Base-by-base conservation (phyloP, 306 rosid genomes). In the Cyamopsis tetragonoloba region DNA sequence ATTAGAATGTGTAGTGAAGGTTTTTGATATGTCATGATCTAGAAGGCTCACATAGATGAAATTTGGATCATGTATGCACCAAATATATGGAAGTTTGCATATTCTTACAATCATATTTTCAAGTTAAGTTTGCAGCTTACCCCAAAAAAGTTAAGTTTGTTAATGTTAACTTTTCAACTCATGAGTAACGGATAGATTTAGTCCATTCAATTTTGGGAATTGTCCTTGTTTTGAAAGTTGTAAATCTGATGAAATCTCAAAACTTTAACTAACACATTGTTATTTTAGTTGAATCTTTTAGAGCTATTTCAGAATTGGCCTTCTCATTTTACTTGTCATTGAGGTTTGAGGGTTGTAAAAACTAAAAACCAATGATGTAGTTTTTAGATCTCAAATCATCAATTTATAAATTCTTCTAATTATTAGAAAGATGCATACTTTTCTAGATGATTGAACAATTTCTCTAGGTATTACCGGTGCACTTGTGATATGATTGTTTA, bases 221-320 rank as follows among this genome's bases (percentile, higher is more conserved):
- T 15, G 39, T 30, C 13, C 4, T n/a, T 14, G 38, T 61, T 44
- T 53, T 20, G 7, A 49, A 56, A 43, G 68, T 35, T 42, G 37
- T 44, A 43, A n/a, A 17, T 55, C 20, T 37, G 31, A 58, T 42
- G 17, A 42, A 74, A 50, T 39, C 13, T 28, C 23, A 27, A 30
- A 62, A 63, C 30, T 73, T 34, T 20, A 22, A 44, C 61, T 32
- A 51, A 26, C 51, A 66, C 58, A 47, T 49, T 51, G 10, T n/a
- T n/a, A n/a, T n/a, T n/a, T n/a, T 41, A 31, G 39, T n/a, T 37
- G 28, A 48, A 59, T 66, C 57, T 72, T 46, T 62, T 28, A 48
- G 48, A 47, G 72, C 61, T 55, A 37, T 30, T 39, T 47, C 10
- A n/a, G 41, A 10, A 42, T 56, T 62, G 28, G 10, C 60, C 18